These are phyloP conservation scores for Capronia americana DNA, from an alignment of 2,329 filamentous ascomycete genomes.

Conservation along the genomic window DNA sequence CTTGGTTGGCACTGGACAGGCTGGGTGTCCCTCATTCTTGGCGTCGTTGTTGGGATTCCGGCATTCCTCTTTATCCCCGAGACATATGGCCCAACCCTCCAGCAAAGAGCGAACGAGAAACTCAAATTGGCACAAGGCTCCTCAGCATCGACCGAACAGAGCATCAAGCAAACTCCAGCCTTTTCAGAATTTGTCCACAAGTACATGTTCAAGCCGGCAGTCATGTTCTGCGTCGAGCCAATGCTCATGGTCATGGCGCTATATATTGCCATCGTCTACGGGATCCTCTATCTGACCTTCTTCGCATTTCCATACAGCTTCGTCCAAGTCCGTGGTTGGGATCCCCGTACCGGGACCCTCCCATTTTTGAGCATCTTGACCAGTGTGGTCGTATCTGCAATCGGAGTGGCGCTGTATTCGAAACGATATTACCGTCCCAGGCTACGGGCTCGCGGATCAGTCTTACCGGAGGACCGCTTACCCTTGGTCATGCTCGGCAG, in stretches of 20 bases:
- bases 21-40: slow-evolving; percentile 55
- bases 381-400: slow-evolving; percentile 59
- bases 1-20: slow-evolving; percentile 56
- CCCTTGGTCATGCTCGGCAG: slow-evolving; percentile 63
- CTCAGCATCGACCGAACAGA: slow-evolving; percentile 29
- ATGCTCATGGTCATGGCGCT: slow-evolving; percentile 74
- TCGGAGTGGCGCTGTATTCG: slow-evolving; percentile 74
- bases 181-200: slow-evolving; percentile 26
- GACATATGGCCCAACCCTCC: slow-evolving; percentile 42
- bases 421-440: slow-evolving; percentile 70
- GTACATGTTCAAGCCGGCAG: slow-evolving; percentile 62
- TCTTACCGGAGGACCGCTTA: slow-evolving; percentile 68
- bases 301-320: slow-evolving; percentile 91
- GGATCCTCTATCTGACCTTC: slow-evolving; percentile 87
- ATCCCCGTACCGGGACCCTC: slow-evolving; percentile 72
- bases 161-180: slow-evolving; percentile 26
- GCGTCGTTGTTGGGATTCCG: slow-evolving; percentile 42
- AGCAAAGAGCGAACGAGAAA: slow-evolving; percentile 37
- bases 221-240: slow-evolving; percentile 76
- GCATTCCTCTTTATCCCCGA: slow-evolving; percentile 27
- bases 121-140: slow-evolving; percentile 18
- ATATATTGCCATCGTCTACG: slow-evolving; percentile 78
- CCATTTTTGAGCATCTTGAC: slow-evolving; percentile 75
- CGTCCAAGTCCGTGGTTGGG: slow-evolving; percentile 75
- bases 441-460: slow-evolving; percentile 73